A percentile compares a stretch with the other conserved stretches of the same genome.
Conservation (phyloP, 148 eudicot genomes). For the Talinum fruticosum region DNA sequence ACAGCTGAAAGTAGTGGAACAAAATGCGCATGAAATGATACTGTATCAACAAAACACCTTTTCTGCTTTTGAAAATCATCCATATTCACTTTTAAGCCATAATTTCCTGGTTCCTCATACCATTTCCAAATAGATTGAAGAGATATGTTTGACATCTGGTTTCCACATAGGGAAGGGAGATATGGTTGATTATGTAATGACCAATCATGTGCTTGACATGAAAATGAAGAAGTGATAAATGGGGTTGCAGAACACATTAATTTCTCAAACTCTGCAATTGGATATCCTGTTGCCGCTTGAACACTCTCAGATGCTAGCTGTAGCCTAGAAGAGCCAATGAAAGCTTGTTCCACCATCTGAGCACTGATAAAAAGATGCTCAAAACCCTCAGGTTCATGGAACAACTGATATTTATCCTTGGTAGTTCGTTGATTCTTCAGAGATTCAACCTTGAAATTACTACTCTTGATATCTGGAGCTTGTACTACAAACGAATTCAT, state of each 20-base stretch:
- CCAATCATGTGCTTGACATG: slow-evolving; percentile 17
- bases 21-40: slow-evolving; percentile 46
- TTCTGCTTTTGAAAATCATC: slow-evolving; percentile 29
- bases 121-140: slow-evolving; percentile 48
- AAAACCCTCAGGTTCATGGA: slow-evolving; percentile 7
- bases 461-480: not conserved
- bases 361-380: slow-evolving; percentile 1
- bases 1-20: slow-evolving; percentile 59
- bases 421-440: too few relatives aligned
- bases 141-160: slow-evolving; percentile 35
- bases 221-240: slow-evolving; percentile 20
- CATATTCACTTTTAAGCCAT: slow-evolving; percentile 46
- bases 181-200: slow-evolving; percentile 16
- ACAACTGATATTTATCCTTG: too few relatives aligned
- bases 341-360: slow-evolving; percentile 20
- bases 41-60: slow-evolving; percentile 29
- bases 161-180: slow-evolving; percentile 26
- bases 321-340: slow-evolving; percentile 24
- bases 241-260: slow-evolving; percentile 45
- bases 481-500: not conserved
- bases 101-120: slow-evolving; percentile 58
- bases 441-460: not conserved
- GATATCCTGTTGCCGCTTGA: slow-evolving; percentile 37
- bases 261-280: slow-evolving; percentile 50
- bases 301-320: slow-evolving; percentile 47